phyloP scores from a whole-genome alignment of 208 protist species.

The Trypanosoma congolense region DNA sequence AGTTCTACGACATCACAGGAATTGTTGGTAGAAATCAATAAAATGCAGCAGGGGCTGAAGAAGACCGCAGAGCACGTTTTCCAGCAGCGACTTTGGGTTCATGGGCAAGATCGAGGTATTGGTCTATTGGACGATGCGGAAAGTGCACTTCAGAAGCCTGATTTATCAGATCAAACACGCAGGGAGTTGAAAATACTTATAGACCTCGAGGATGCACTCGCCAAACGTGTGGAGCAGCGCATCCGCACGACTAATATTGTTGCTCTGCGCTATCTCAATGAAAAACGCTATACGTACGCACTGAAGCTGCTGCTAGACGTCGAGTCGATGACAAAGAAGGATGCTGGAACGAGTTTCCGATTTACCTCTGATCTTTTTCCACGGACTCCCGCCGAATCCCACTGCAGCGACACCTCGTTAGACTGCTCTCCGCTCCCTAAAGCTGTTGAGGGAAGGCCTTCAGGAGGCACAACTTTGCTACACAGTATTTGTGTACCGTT shows the following conservation, averaged over 20 bases:
- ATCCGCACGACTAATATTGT: constrained; percentile 28
- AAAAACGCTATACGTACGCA: constrained; percentile 44
- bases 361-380: constrained; percentile 16
- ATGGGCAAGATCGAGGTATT: constrained; percentile 1
- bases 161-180: neutral
- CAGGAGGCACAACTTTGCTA: neutral
- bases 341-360: constrained; percentile 37
- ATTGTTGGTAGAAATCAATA: constrained; percentile 6
- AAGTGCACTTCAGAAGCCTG: constrained; percentile 11
- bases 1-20: neutral
- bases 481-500: constrained; percentile 51
- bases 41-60: constrained; percentile 2
- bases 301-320: constrained; percentile 42
- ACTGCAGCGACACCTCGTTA: neutral
- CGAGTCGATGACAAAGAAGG: constrained; percentile 32
- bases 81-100: constrained; percentile 13
- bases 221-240: constrained; percentile 18
- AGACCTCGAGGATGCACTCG: constrained; percentile 19
- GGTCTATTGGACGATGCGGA: constrained; percentile 9
- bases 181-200: neutral
- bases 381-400: neutral
- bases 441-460: constrained; percentile 6
- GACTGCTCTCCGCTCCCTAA: neutral
- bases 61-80: constrained; percentile 19
- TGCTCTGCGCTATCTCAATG: constrained; percentile 60